These are phyloP conservation scores for Erigeron philadelphicus DNA, from an alignment of 140 eudicot species.

Conservation along the genomic window DNA sequence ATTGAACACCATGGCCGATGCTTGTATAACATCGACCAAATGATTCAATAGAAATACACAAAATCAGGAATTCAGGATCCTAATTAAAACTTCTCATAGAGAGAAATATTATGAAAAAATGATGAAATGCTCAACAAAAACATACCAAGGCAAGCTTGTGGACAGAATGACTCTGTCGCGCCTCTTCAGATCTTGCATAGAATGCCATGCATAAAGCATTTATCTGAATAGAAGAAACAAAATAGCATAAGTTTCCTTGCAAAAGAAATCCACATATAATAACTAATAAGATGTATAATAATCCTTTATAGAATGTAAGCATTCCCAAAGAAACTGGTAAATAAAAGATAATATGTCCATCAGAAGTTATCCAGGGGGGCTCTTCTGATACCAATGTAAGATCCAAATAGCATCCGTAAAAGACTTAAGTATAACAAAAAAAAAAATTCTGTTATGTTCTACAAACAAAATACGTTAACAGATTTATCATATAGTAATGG, in stretches of 20 bases:
- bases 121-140: slow-evolving; percentile 17
- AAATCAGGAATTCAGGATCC: background rate
- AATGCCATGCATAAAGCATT: slow-evolving; percentile 94
- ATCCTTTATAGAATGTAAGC: background rate
- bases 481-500: background rate
- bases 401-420: background rate
- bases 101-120: background rate
- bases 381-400: background rate
- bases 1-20: background rate
- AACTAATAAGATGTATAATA: background rate
- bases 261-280: background rate
- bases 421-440: background rate
- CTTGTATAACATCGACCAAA: background rate
- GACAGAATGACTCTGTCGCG: slow-evolving; percentile 87
- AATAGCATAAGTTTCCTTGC: slow-evolving; percentile 11
- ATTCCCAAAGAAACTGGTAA: background rate
- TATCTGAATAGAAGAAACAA: slow-evolving; percentile 48
- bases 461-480: background rate
- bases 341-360: background rate
- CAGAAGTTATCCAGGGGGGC: background rate
- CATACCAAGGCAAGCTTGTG: slow-evolving; percentile 90
- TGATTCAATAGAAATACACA: background rate
- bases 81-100: background rate
- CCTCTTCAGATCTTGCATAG: slow-evolving; percentile 93
- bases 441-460: background rate